These are phyloP conservation scores for Phytophthora citricola DNA, from an alignment of 352 stramenopile species.

Conservation along the genomic window DNA sequence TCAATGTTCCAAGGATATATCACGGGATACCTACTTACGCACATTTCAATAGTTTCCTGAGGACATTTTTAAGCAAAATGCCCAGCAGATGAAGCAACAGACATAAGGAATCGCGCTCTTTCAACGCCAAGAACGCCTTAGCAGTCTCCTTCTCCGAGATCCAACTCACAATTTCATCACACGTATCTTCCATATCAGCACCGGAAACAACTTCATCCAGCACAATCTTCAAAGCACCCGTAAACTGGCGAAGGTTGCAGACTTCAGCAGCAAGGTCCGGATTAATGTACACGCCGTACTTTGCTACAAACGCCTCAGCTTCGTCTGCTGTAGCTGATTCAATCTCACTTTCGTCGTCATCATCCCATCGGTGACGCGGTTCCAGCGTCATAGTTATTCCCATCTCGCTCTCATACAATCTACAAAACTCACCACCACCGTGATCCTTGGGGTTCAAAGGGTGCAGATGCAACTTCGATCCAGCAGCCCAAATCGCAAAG, in stretches of 20 bases:
- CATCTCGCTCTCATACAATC: conserved; percentile 76
- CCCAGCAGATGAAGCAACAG: conserved; percentile 81
- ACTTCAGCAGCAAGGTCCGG: conserved; percentile 83
- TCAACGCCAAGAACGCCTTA: conserved; percentile 54
- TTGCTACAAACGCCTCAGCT: conserved; percentile 74
- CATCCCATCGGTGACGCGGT: conserved; percentile 38
- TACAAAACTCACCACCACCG: conserved; percentile 25
- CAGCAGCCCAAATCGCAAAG: conserved; percentile 71
- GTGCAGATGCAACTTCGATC: conserved; percentile 58
- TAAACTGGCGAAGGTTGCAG: conserved; percentile 75
- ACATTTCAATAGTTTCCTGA: conserved; percentile 72
- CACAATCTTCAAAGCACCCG: conserved; percentile 68
- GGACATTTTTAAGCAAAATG: conserved; percentile 82
- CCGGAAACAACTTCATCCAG: conserved; percentile 84
- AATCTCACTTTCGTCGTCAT: conserved; percentile 4
- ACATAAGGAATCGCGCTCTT: conserved; percentile 71
- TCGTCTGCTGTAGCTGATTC: conserved; percentile 42
- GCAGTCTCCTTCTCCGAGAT: conserved; percentile 69
- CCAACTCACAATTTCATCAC: conserved; percentile 81
- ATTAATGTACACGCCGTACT: conserved; percentile 88
- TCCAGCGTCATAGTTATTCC: conserved; percentile 58
- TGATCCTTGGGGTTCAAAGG: conserved; percentile 35
- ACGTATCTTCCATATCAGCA: conserved; percentile 75
- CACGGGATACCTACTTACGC: conserved; percentile 71
- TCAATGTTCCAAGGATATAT: conserved; percentile 87